Conservation (phyloP, 2,329 filamentous ascomycete species). For the Fusarium hostae region DNA sequence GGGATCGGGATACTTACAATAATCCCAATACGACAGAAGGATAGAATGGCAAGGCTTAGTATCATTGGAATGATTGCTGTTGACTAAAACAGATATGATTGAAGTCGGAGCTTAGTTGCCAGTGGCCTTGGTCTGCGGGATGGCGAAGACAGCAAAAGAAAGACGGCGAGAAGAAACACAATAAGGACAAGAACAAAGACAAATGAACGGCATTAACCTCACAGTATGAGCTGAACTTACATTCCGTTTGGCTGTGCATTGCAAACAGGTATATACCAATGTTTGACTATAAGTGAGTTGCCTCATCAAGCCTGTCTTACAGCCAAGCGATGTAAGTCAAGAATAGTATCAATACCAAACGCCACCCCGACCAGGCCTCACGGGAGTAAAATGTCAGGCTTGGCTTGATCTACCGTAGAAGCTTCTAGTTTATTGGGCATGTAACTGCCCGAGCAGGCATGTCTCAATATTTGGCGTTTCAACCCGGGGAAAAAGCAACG, state of each 20-base stretch:
- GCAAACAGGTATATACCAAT: background rate
- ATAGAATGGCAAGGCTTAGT: background rate
- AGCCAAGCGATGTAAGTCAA: background rate
- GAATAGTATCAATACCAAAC: background rate
- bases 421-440: background rate
- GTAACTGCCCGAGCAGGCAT: background rate
- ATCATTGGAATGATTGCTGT: background rate
- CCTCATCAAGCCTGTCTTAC: background rate
- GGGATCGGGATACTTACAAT: background rate
- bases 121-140: background rate
- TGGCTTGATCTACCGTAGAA: background rate
- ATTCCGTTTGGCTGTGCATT: background rate
- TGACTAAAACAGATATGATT: background rate
- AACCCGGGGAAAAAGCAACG: background rate
- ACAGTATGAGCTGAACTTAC: background rate
- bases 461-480: slow-evolving; percentile 18
- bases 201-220: background rate
- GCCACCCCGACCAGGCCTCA: background rate
- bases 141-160: background rate
- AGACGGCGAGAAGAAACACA: background rate
- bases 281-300: background rate
- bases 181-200: background rate
- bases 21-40: background rate
- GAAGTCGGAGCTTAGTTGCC: background rate
- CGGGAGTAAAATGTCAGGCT: background rate